Percentiles rank a stretch among this genome's conserved stretches.
Conservation (phyloP, 1,284 basidiomycete genomes). For the Thecaphora thlaspeos region DNA sequence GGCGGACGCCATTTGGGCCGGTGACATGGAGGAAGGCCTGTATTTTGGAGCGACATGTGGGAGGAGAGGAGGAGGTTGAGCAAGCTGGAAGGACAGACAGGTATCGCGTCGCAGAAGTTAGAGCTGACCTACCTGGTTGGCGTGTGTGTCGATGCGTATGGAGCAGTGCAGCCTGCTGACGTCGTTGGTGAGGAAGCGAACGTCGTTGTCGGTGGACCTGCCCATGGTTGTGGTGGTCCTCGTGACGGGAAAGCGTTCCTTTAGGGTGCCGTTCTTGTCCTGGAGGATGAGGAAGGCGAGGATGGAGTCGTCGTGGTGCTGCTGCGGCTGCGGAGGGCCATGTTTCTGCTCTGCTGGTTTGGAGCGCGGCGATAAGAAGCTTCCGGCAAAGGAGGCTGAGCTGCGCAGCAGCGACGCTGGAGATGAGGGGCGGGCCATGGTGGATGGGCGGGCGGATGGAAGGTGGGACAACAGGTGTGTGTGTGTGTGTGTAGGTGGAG, state of each 20-base stretch:
- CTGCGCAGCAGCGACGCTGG: background rate
- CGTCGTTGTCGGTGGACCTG: constrained; percentile 26
- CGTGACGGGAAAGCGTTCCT: constrained; percentile 26
- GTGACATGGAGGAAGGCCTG: constrained; percentile 24
- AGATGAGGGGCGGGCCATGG: background rate
- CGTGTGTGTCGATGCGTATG: constrained; percentile 18
- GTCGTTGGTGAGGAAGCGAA: constrained; percentile 23
- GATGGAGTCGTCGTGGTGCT: constrained; percentile 3
- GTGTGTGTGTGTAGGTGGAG: too few species aligned
- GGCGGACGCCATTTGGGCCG: constrained; percentile 24
- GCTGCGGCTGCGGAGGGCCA: background rate
- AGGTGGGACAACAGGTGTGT: too few species aligned
- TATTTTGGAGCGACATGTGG: too few species aligned
- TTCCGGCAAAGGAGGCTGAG: background rate
- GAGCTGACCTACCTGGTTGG: background rate
- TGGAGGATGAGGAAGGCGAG: constrained; percentile 26
- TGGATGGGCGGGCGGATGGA: too few species aligned
- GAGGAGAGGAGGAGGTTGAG: too few species aligned
- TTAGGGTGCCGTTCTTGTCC: constrained; percentile 30
- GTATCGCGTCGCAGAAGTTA: background rate
- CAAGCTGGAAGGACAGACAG: background rate
- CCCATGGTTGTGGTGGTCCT: constrained; percentile 26
- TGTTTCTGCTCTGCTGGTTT: background rate
- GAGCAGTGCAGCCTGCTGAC: constrained; percentile 34
- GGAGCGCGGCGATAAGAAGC: background rate